These are phyloP conservation scores for Phaeomoniella chlamydospora DNA, from an alignment of 2,329 filamentous ascomycete species.

Conservation along the genomic window DNA sequence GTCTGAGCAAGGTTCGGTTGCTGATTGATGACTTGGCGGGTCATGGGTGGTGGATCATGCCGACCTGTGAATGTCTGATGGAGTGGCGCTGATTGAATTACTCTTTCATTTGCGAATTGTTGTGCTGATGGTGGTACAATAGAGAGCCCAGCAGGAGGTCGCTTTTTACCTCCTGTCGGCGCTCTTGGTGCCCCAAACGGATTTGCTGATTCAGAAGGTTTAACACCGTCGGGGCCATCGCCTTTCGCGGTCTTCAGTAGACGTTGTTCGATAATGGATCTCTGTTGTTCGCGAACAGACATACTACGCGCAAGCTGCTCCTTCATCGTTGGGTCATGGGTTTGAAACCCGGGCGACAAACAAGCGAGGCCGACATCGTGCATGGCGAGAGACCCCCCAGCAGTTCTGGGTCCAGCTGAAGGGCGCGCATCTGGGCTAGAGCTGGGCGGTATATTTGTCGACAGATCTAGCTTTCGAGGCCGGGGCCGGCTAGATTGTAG, in stretches of 20 bases:
- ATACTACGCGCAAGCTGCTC: slow-evolving; percentile 90
- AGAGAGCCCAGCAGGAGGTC: slow-evolving; percentile 75
- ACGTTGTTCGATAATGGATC: slow-evolving; percentile 85
- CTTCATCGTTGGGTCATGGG: slow-evolving; percentile 91
- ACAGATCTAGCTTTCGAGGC: slow-evolving; percentile 64
- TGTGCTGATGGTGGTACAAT: slow-evolving; percentile 91
- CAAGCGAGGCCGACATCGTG: slow-evolving; percentile 91
- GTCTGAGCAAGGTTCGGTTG: slow-evolving; percentile 70
- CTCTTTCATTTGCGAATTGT: slow-evolving; percentile 82
- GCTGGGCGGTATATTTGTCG: slow-evolving; percentile 31
- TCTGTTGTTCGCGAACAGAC: slow-evolving; percentile 83
- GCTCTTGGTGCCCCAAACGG: slow-evolving; percentile 19
- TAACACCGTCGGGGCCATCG: slow-evolving; percentile 46
- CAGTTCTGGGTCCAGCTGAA: slow-evolving; percentile 53
- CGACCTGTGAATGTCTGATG: slow-evolving; percentile 91
- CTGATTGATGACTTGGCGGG: slow-evolving; percentile 66
- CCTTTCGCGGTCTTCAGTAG: slow-evolving; percentile 77
- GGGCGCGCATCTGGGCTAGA: slow-evolving; percentile 48
- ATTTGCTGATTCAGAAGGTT: slow-evolving; percentile 34
- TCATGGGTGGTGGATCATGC: slow-evolving; percentile 61
- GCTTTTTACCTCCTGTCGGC: slow-evolving; percentile 39
- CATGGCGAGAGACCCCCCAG: slow-evolving; percentile 62
- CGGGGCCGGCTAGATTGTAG: slow-evolving; percentile 57
- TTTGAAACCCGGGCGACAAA: slow-evolving; percentile 88
- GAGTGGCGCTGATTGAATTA: slow-evolving; percentile 91